A percentile compares a stretch with the other conserved stretches of the same genome.
phyloP scores from a whole-genome alignment of 768 basidiomycete species.

The Rubroboletus satanas region DNA sequence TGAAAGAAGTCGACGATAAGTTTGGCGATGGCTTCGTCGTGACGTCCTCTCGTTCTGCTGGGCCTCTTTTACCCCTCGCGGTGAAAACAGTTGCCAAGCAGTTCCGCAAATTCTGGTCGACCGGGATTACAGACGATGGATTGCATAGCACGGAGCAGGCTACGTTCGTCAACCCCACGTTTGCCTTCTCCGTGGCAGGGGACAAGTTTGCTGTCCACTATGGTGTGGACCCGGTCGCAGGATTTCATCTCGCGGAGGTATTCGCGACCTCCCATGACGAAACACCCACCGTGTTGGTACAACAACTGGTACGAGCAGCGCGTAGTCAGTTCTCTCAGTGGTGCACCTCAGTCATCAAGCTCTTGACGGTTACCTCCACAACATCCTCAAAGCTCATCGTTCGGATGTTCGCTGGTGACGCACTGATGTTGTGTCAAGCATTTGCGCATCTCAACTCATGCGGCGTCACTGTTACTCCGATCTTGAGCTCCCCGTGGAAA shows the following conservation, averaged over 20 bases:
- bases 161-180: slow-evolving; percentile 29
- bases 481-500: slow-evolving; percentile 25
- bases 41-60: slow-evolving; percentile 27
- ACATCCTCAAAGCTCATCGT: slow-evolving; percentile 14
- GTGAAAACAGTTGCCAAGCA: slow-evolving; percentile 10
- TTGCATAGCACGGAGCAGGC: slow-evolving; percentile 9
- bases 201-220: slow-evolving; percentile 29
- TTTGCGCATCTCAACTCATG: slow-evolving; percentile 11
- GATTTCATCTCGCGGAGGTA: slow-evolving; percentile 32
- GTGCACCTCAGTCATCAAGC: slow-evolving; percentile 22
- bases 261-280: slow-evolving; percentile 11
- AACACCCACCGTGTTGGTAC: slow-evolving; percentile 6
- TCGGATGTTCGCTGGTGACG: slow-evolving; percentile 32
- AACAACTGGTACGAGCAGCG: slow-evolving; percentile 17
- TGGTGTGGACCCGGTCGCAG: slow-evolving; percentile 27
- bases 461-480: slow-evolving; percentile 12
- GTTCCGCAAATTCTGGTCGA: slow-evolving; percentile 26
- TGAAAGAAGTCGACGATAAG: slow-evolving; percentile 9
- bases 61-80: slow-evolving; percentile 19
- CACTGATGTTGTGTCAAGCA: slow-evolving; percentile 27
- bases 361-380: not conserved
- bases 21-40: not conserved
- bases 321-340: slow-evolving; percentile 25
- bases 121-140: slow-evolving; percentile 26
- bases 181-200: slow-evolving; percentile 22